A percentile compares a stretch with the other conserved stretches of the same genome.
Conservation (phyloP, 768 basidiomycete species). For the Suillus discolor region DNA sequence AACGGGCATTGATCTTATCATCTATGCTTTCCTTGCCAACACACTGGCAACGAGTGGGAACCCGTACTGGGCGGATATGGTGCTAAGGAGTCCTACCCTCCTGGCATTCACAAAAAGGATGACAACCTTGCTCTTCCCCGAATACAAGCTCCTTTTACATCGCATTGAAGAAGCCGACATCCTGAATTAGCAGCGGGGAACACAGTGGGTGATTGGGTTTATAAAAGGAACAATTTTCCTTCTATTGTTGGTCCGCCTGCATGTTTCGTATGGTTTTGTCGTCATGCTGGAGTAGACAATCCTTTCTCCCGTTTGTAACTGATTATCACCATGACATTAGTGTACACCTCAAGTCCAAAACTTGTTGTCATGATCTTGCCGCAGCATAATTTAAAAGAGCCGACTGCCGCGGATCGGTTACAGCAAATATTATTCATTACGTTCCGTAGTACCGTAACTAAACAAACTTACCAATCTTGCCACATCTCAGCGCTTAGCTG, state of each 20-base stretch:
- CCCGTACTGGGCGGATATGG: constrained; percentile 28
- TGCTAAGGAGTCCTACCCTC: constrained; percentile 23
- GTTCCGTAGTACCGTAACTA: background rate
- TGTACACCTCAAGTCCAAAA: background rate
- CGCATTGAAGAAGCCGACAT: constrained; percentile 8
- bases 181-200: background rate
- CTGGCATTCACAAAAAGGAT: constrained; percentile 23
- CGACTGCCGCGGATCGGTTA: background rate
- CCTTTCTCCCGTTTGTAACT: background rate
- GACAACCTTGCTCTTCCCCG: constrained; percentile 31
- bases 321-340: background rate
- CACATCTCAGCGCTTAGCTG: background rate
- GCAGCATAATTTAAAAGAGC: background rate
- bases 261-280: background rate
- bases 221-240: background rate
- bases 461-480: background rate
- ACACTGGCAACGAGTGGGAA: constrained; percentile 22
- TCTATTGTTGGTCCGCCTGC: too few relatives aligned
- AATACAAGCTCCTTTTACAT: constrained; percentile 23
- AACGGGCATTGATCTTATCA: constrained; percentile 31
- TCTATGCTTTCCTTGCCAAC: constrained; percentile 36
- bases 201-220: background rate
- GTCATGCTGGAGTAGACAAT: background rate
- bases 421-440: background rate
- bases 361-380: background rate